A percentile compares a stretch with the other conserved stretches of the same genome.
Evolutionary conservation across 2,329 filamentous ascomycete species (phyloP).

Genomic region (Fusarium humuli): DNA sequence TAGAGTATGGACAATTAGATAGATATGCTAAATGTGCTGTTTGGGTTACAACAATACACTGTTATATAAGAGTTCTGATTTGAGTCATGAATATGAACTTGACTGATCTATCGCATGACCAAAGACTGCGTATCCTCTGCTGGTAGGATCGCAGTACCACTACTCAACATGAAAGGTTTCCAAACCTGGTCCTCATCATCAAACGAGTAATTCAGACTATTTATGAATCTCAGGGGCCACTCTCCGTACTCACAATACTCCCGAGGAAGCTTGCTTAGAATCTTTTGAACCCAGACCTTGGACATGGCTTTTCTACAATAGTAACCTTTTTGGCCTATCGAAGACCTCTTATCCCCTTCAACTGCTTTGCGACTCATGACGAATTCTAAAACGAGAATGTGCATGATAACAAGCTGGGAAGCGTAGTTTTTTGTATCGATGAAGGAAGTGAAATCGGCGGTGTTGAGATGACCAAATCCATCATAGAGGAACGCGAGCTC

Average conservation of each 20-base stretch:
- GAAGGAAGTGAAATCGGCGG: constrained; percentile 51
- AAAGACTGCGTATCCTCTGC: constrained; percentile 1
- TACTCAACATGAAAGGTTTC: constrained; percentile 38
- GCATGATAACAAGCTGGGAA: constrained; percentile 53
- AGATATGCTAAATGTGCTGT: accelerated
- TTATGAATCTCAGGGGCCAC: constrained; percentile 48
- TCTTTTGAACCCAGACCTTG: constrained; percentile 54
- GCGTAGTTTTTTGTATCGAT: constrained; percentile 47
- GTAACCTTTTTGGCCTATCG: constrained; percentile 23
- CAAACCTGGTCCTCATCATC: constrained; percentile 39
- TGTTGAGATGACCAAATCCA: constrained; percentile 43
- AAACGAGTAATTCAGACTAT: constrained; percentile 40
- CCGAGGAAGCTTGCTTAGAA: constrained; percentile 49
- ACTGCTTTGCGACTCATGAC: constrained; percentile 45
- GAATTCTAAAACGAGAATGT: constrained; percentile 52
- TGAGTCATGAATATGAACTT: not conserved
- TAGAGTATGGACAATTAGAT: too few relatives aligned
- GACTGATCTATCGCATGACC: not conserved
- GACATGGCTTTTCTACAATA: constrained; percentile 46
- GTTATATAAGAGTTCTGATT: not conserved
- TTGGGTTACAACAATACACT: not conserved
- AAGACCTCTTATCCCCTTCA: constrained; percentile 9
- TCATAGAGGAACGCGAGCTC: constrained; percentile 48
- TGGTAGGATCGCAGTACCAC: constrained; percentile 21
- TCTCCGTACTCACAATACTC: constrained; percentile 50